phyloP scores from a whole-genome alignment of 257 asterid genomes.

The Pogostemon cablin region DNA sequence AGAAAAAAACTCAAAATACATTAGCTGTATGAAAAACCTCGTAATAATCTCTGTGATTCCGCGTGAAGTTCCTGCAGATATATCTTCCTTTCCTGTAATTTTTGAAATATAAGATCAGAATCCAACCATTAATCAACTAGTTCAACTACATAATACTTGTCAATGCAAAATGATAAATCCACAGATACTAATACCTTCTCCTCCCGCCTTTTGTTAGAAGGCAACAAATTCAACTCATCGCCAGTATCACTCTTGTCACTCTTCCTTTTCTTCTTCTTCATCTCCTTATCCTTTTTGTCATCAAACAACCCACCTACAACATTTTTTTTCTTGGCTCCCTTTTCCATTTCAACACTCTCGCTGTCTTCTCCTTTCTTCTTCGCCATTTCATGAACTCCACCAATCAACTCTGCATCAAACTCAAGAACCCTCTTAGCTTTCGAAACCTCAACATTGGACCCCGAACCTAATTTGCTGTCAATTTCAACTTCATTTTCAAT shows the following conservation, averaged over 20 bases:
- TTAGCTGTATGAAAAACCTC: slow-evolving; percentile 51
- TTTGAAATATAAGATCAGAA: slow-evolving; percentile 20
- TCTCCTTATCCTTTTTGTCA: slow-evolving; percentile 36
- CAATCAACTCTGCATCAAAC: slow-evolving; percentile 43
- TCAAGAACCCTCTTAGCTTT: slow-evolving; percentile 60
- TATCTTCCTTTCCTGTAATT: slow-evolving; percentile 64
- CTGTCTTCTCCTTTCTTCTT: slow-evolving; percentile 22
- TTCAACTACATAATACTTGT: background rate
- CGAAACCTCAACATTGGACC: slow-evolving; percentile 28
- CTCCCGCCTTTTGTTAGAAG: slow-evolving; percentile 54
- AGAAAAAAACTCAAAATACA: slow-evolving; percentile 1
- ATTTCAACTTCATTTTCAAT: slow-evolving; percentile 29
- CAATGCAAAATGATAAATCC: slow-evolving; percentile 16
- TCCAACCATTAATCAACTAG: background rate
- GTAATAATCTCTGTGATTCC: slow-evolving; percentile 79
- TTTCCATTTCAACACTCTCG: slow-evolving; percentile 30
- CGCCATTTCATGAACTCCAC: slow-evolving; percentile 25
- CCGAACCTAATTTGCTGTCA: slow-evolving; percentile 16
- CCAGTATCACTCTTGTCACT: slow-evolving; percentile 37
- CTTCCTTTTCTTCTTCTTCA: slow-evolving; percentile 45
- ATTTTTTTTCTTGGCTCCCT: slow-evolving; percentile 14
- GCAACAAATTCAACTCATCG: slow-evolving; percentile 34
- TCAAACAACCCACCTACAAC: slow-evolving; percentile 28
- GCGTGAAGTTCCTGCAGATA: slow-evolving; percentile 77
- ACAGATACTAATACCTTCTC: slow-evolving; percentile 56